Percentiles rank a stretch among this genome's conserved stretches.
Conservation (phyloP, 495 filamentous ascomycete species). For the Antarctomyces pellizariae region DNA sequence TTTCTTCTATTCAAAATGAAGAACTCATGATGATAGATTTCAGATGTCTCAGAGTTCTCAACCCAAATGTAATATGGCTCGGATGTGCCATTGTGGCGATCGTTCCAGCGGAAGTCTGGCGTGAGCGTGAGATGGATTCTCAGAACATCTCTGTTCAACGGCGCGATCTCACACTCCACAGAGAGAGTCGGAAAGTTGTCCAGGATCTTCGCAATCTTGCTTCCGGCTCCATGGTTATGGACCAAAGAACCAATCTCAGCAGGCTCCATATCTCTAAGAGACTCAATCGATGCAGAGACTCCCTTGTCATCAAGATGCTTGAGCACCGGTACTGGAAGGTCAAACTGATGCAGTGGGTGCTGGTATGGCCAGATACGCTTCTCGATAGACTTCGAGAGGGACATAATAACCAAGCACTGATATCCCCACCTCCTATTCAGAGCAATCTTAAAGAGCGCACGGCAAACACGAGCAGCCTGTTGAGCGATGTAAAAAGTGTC, state of each 20-base stretch:
- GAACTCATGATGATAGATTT: slow-evolving; percentile 95
- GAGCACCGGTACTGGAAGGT: slow-evolving; percentile 61
- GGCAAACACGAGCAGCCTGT: slow-evolving; percentile 81
- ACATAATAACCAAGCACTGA: slow-evolving; percentile 72
- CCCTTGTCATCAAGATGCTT: slow-evolving; percentile 61
- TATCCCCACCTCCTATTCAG: slow-evolving; percentile 85
- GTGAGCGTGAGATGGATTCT: slow-evolving; percentile 65
- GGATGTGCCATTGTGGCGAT: slow-evolving; percentile 77
- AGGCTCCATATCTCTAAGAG: slow-evolving; percentile 72
- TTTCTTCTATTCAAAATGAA: slow-evolving; percentile 81
- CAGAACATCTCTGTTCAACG: slow-evolving; percentile 82
- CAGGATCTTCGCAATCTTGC: slow-evolving; percentile 52
- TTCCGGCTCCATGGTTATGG: slow-evolving; percentile 71
- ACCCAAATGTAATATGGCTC: slow-evolving; percentile 99
- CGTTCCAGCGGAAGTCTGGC: slow-evolving; percentile 89
- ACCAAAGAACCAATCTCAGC: slow-evolving; percentile 82
- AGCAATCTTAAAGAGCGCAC: slow-evolving; percentile 91
- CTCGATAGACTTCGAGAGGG: slow-evolving; percentile 88
- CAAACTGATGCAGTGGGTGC: slow-evolving; percentile 89
- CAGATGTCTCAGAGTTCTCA: slow-evolving; percentile 90
- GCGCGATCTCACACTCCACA: slow-evolving; percentile 83
- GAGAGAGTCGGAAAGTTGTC: slow-evolving; percentile 81
- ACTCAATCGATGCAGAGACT: slow-evolving; percentile 47
- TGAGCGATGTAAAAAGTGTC: slow-evolving; percentile 90
- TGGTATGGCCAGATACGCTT: slow-evolving; percentile 85